Evolutionary conservation across 2,329 filamentous ascomycete genomes (phyloP).

Genomic region (Fusarium concolor): DNA sequence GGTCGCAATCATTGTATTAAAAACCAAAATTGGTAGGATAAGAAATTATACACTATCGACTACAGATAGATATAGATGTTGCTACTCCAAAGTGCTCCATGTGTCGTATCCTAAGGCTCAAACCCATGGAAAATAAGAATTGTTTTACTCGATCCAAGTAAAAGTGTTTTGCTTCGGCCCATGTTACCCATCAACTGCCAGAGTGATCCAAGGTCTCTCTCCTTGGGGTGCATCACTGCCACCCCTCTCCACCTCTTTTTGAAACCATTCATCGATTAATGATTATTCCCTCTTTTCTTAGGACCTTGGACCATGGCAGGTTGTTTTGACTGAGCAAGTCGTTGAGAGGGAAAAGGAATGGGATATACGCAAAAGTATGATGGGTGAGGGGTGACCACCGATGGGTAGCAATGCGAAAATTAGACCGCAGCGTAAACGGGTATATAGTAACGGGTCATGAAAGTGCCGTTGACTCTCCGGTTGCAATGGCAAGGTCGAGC

Average conservation of each 20-base stretch:
- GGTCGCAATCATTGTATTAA: neutral
- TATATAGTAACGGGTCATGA: constrained; percentile 49
- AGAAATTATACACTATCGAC: constrained; percentile 55
- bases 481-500: constrained; percentile 34
- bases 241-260: constrained; percentile 28
- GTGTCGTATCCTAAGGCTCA: constrained; percentile 40
- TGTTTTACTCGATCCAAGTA: constrained; percentile 35
- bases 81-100: constrained; percentile 46
- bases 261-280: constrained; percentile 8
- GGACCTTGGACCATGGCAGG: constrained; percentile 41
- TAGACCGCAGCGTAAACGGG: constrained; percentile 48
- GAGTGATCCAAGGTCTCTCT: constrained; percentile 44
- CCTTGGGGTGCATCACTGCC: constrained; percentile 31
- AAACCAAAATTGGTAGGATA: constrained; percentile 29
- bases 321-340: constrained; percentile 28
- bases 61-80: constrained; percentile 48
- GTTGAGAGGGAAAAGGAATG: constrained; percentile 7
- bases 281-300: constrained; percentile 12
- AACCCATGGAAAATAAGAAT: constrained; percentile 41
- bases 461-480: constrained; percentile 37
- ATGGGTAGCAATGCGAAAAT: constrained; percentile 46
- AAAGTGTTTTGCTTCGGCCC: constrained; percentile 38
- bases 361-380: constrained; percentile 26
- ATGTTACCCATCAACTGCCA: constrained; percentile 42
- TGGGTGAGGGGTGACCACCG: constrained; percentile 37